phyloP scores from a whole-genome alignment of 805 yeast species.

The Yamadazyma sp. region DNA sequence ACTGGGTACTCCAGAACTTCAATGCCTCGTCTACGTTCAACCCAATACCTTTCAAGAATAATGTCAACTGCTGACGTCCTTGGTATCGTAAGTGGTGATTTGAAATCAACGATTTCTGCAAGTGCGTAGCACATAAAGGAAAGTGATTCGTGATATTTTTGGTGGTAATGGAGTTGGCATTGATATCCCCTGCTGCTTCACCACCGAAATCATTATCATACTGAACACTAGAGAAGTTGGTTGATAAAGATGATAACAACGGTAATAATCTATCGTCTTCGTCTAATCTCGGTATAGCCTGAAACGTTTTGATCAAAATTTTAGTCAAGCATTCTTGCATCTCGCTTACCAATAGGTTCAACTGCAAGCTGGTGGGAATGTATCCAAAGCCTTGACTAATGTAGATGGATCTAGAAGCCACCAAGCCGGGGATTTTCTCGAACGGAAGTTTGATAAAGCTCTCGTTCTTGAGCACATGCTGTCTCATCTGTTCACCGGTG shows the following conservation, averaged over 20 bases:
- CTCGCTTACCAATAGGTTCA: slow-evolving; percentile 67
- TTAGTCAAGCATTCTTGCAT: slow-evolving; percentile 53
- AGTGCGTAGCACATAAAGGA: slow-evolving; percentile 77
- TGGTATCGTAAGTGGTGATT: slow-evolving; percentile 75
- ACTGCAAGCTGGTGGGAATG: slow-evolving; percentile 79
- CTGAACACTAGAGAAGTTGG: slow-evolving; percentile 43
- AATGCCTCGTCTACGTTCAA: slow-evolving; percentile 83
- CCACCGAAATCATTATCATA: slow-evolving; percentile 55
- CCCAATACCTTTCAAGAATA: slow-evolving; percentile 89
- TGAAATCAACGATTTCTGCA: slow-evolving; percentile 59
- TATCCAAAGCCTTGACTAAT: slow-evolving; percentile 73
- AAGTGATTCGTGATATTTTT: slow-evolving; percentile 58
- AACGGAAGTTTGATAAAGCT: slow-evolving; percentile 82
- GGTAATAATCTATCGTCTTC: slow-evolving; percentile 92
- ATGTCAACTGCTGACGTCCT: slow-evolving; percentile 82
- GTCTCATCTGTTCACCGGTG: slow-evolving; percentile 51
- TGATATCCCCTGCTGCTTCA: slow-evolving; percentile 46
- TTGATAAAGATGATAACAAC: slow-evolving; percentile 72
- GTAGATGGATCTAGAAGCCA: slow-evolving; percentile 69
- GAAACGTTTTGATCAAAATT: slow-evolving; percentile 66
- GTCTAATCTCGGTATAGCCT: slow-evolving; percentile 77
- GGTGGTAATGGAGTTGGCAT: slow-evolving; percentile 57
- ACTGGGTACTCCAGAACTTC: slow-evolving; percentile 77
- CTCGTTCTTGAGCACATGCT: slow-evolving; percentile 53
- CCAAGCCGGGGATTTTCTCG: slow-evolving; percentile 76